phyloP scores from a whole-genome alignment of 495 filamentous ascomycete genomes.

The Neurospora hispaniola region DNA sequence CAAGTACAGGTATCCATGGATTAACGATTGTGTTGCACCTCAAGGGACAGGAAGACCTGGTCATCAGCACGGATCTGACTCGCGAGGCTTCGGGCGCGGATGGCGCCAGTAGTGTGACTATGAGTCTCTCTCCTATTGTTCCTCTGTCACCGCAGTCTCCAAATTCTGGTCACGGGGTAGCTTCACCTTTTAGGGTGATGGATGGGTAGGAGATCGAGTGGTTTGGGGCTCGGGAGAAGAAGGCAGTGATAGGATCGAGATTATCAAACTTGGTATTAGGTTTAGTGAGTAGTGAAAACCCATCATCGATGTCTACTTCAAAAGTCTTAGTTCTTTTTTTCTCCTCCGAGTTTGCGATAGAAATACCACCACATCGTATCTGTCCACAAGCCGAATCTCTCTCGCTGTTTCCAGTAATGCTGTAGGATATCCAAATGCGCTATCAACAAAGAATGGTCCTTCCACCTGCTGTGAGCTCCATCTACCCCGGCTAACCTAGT shows the following conservation, averaged over 20 bases:
- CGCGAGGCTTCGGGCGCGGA: constrained; percentile 3
- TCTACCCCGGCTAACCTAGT: background rate
- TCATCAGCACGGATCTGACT: constrained; percentile 33
- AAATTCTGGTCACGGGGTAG: background rate
- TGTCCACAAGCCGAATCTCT: background rate
- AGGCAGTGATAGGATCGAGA: background rate
- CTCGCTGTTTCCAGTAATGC: background rate
- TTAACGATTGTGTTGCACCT: constrained; percentile 37
- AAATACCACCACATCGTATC: background rate
- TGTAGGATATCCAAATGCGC: background rate
- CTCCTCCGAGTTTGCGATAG: background rate
- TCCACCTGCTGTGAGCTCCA: background rate
- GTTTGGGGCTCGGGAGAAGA: background rate
- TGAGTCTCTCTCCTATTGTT: background rate
- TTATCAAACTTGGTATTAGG: background rate
- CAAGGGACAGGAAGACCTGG: constrained; percentile 33
- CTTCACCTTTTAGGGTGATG: background rate
- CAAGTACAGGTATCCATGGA: constrained; percentile 23
- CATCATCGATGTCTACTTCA: background rate
- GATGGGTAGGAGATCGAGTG: background rate
- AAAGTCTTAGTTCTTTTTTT: background rate
- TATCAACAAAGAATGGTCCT: background rate
- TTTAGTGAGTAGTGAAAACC: background rate
- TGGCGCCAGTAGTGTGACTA: background rate
- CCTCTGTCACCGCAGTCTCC: background rate